Evolutionary conservation across 129 eudicot species (phyloP), one percentile per base, ranked within the genome.

Genomic region (Tagetes erecta): DNA sequence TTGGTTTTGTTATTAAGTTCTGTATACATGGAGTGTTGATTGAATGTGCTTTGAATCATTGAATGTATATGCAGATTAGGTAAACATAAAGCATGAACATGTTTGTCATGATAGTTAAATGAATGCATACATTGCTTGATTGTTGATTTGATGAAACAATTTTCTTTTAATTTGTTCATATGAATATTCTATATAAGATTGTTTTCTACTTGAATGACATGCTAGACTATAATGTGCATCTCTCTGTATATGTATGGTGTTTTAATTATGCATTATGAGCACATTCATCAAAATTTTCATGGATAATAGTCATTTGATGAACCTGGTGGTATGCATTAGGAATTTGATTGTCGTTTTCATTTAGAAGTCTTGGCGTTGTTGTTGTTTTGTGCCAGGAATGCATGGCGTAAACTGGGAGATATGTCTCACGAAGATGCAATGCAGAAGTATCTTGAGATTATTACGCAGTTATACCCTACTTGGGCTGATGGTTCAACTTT

Each of bases 381-480:
- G 59, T 53, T 53, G 57, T 36, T 0, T 57, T 77, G 45, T 82
- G 39, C 34, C 57, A 90, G 98, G 97, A 88, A 90, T 81, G 96
- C 98, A 65, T 94, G 98, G 98, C 83, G 82, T 74, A 88, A 94
- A 74, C 39, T 94, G 84, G 97, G 96, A 14, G 80, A 93, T 35
- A 90, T 94, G 97, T 83, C 97, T 40, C 84, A 88, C 55, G 98
- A 94, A 83, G 97, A 94, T 79, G 98, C 98, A 47, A 94, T 94
- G 98, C 79, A 83, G 83, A 88, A 90, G 83, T 90, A 94, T 68
- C 57, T 94, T 70, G 93, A 82, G n/a, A 88, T 88, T 51, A 81
- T 94, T 37, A 84, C 91, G 8, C 82, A 84, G 62, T 73, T 94
- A 44, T 86, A 73, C 78, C 98, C 98, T 36, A 64, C 85, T 44